These are phyloP conservation scores for Heracleum sosnowskyi DNA, from an alignment of 129 eudicot genomes.

Conservation along the genomic window DNA sequence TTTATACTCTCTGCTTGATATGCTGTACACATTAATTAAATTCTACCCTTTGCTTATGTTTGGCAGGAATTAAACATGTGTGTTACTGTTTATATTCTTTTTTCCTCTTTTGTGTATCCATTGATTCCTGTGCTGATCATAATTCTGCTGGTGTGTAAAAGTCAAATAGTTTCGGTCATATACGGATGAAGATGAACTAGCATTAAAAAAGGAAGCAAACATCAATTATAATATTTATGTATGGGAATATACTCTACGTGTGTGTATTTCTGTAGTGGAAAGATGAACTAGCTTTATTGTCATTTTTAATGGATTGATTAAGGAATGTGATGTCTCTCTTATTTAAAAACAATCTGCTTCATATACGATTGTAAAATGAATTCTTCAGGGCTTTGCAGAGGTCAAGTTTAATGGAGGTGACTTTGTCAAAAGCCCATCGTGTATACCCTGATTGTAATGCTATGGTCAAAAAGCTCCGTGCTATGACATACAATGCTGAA, in stretches of 20 bases:
- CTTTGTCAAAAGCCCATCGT: slow-evolving; percentile 43
- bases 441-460: slow-evolving; percentile 48
- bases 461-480: slow-evolving; percentile 50
- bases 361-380: background rate
- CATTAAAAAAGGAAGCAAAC: background rate
- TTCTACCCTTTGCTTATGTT: background rate
- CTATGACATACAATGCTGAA: slow-evolving; percentile 56
- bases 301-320: background rate
- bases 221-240: background rate
- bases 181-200: background rate
- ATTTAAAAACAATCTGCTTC: background rate
- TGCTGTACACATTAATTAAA: background rate
- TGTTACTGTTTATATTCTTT: background rate
- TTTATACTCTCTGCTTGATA: background rate
- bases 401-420: slow-evolving; percentile 46
- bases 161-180: background rate
- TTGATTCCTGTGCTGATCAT: background rate
- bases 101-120: background rate
- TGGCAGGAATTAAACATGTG: background rate
- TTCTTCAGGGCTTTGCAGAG: slow-evolving; percentile 40
- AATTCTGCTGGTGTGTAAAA: background rate
- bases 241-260: background rate
- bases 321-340: background rate
- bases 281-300: background rate
- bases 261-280: background rate